Percentiles rank a stretch among this genome's conserved stretches.
Evolutionary conservation across 805 yeast species (phyloP).

Genomic region (Metschnikowia lunata): DNA sequence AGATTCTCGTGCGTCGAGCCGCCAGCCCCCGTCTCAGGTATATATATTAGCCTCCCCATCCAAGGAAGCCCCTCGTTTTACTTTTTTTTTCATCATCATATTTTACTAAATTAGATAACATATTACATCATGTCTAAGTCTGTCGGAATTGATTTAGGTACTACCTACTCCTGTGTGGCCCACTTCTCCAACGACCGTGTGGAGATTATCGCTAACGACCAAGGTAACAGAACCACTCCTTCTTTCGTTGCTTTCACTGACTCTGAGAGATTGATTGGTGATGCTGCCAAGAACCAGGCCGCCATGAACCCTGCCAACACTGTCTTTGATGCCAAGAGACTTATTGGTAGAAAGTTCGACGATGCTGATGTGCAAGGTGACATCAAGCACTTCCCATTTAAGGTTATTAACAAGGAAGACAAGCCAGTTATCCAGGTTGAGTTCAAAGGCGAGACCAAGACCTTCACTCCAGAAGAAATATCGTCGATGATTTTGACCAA

Average conservation of each 20-base stretch:
- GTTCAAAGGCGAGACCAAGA: conserved; percentile 32
- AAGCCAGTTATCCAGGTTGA: conserved; percentile 30
- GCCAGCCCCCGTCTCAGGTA: neutral
- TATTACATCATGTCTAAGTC: conserved; percentile 24
- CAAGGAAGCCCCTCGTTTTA: too few relatives aligned
- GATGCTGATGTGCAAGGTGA: conserved; percentile 29
- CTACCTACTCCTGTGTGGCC: conserved; percentile 33
- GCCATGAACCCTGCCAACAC: conserved; percentile 33
- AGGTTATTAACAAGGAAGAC: conserved; percentile 27
- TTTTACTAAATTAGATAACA: conserved; percentile 4
- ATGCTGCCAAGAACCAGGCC: conserved; percentile 33
- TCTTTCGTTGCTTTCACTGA: conserved; percentile 32
- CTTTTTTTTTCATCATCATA: neutral
- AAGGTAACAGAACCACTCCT: conserved; percentile 33
- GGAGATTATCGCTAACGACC: conserved; percentile 31
- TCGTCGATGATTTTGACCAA: conserved; percentile 30
- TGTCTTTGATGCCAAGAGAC: conserved; percentile 32
- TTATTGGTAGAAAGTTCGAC: conserved; percentile 28
- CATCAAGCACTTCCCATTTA: conserved; percentile 31
- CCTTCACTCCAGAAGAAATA: conserved; percentile 30
- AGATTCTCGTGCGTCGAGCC: conserved; percentile 13
- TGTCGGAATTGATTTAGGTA: conserved; percentile 33
- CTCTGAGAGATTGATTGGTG: conserved; percentile 32
- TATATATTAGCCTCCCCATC: too few relatives aligned
- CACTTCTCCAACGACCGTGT: conserved; percentile 32